Percentiles rank a stretch among this genome's conserved stretches.
phyloP scores from a whole-genome alignment of 257 asterid species.

The Marsdenia floribunda region DNA sequence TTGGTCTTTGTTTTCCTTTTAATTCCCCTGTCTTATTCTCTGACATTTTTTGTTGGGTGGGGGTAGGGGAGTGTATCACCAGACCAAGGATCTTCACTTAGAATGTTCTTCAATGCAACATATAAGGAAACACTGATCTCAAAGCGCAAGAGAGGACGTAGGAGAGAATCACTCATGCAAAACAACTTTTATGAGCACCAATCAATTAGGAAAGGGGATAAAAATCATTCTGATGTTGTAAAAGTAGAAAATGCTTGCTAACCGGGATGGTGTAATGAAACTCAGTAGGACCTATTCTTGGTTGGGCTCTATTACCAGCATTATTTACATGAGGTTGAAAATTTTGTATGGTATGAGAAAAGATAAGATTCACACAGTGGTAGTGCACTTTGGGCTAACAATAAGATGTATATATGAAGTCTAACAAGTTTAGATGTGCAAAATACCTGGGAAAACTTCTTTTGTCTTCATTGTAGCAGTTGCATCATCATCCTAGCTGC shows the following conservation, averaged over 20 bases:
- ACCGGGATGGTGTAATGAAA: not conserved
- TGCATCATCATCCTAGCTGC: not conserved
- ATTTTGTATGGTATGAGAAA: not conserved
- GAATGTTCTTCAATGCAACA: not conserved
- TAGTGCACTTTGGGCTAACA: not conserved
- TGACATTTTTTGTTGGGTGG: too few species aligned
- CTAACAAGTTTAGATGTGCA: not conserved
- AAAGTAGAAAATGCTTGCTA: not conserved
- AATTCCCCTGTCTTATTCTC: not conserved
- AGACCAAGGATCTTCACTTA: not conserved
- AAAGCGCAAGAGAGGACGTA: not conserved
- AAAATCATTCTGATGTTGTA: not conserved
- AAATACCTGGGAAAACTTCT: not conserved
- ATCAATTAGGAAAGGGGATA: not conserved
- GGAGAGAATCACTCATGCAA: not conserved
- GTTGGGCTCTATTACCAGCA: not conserved
- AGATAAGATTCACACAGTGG: not conserved
- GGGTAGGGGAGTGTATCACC: not conserved
- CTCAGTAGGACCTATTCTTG: not conserved
- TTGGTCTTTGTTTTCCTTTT: not conserved
- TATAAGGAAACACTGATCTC: not conserved
- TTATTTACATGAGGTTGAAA: not conserved
- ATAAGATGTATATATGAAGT: not conserved
- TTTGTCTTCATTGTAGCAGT: not conserved
- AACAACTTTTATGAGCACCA: not conserved